Evolutionary conservation across 345 rosid species (phyloP).

Genomic region (Noccaea bulbosa): DNA sequence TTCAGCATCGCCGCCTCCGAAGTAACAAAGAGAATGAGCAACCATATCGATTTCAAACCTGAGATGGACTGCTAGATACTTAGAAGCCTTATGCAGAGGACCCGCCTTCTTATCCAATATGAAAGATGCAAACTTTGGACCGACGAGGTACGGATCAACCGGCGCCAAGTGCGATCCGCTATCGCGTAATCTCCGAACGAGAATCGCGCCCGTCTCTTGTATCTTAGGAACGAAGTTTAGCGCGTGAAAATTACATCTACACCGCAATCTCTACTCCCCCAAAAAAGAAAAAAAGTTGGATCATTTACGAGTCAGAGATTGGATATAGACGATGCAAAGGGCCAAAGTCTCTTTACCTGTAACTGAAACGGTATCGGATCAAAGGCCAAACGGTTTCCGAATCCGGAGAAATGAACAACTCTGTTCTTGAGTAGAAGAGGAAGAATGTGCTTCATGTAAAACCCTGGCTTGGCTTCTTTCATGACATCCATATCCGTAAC

Average conservation of each 20-base stretch:
- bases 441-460: constrained; percentile 81
- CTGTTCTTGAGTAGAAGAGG: constrained; percentile 74
- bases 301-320: constrained; percentile 16
- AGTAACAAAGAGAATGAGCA: constrained; percentile 95
- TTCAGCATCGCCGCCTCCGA: constrained; percentile 88
- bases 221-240: constrained; percentile 76
- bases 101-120: constrained; percentile 47
- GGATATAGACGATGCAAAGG: neutral
- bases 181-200: constrained; percentile 71
- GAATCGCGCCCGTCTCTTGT: constrained; percentile 82
- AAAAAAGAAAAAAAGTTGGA: constrained; percentile 32
- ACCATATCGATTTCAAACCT: constrained; percentile 98
- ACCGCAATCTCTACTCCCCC: constrained; percentile 85
- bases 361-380: constrained; percentile 86
- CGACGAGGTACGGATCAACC: constrained; percentile 75
- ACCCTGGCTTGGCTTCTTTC: constrained; percentile 87
- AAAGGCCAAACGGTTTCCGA: constrained; percentile 93
- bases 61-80: constrained; percentile 81
- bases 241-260: constrained; percentile 97
- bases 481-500: constrained; percentile 69
- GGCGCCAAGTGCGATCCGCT: constrained; percentile 56
- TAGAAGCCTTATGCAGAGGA: constrained; percentile 58
- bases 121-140: constrained; percentile 60
- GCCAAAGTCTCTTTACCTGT: constrained; percentile 64
- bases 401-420: constrained; percentile 89